A percentile compares a stretch with the other conserved stretches of the same genome.
These are phyloP conservation scores for Selenicereus undatus DNA, from an alignment of 148 eudicot species.

Conservation along the genomic window DNA sequence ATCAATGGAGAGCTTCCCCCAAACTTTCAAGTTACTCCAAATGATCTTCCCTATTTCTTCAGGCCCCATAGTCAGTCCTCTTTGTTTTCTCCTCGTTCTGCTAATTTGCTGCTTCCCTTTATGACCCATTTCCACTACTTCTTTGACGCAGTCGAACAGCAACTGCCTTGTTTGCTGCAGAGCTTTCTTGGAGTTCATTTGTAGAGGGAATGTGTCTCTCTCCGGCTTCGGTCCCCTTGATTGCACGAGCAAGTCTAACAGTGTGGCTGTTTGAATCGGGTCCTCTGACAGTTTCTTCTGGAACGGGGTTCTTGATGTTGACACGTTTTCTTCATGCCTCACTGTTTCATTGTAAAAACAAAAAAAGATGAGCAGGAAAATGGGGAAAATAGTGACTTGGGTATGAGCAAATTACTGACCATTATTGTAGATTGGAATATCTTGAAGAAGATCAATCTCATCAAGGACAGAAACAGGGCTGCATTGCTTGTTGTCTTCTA, in stretches of 20 bases:
- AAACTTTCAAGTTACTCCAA: constrained; percentile 38
- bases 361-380: not conserved
- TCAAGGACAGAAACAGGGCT: constrained; percentile 73
- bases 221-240: constrained; percentile 6
- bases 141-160: constrained; percentile 60
- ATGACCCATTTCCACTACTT: constrained; percentile 34
- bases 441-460: constrained; percentile 34
- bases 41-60: constrained; percentile 45
- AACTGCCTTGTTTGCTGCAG: constrained; percentile 47
- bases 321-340: constrained; percentile 5
- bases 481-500: constrained; percentile 46
- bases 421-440: constrained; percentile 26
- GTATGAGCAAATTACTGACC: constrained; percentile 23
- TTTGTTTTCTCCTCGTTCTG: constrained; percentile 12
- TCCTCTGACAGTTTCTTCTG: constrained; percentile 23
- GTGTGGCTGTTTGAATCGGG: constrained; percentile 29
- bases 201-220: constrained; percentile 14
- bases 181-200: constrained; percentile 34
- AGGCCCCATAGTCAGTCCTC: constrained; percentile 32
- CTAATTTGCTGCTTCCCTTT: constrained; percentile 7
- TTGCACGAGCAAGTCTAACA: constrained; percentile 30
- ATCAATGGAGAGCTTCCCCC: constrained; percentile 37
- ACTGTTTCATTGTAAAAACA: constrained; percentile 14
- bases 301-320: constrained; percentile 12
- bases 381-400: not conserved